A percentile compares a stretch with the other conserved stretches of the same genome.
phyloP scores from a whole-genome alignment of 352 stramenopile species.

The Nothophytophthora sp. region DNA sequence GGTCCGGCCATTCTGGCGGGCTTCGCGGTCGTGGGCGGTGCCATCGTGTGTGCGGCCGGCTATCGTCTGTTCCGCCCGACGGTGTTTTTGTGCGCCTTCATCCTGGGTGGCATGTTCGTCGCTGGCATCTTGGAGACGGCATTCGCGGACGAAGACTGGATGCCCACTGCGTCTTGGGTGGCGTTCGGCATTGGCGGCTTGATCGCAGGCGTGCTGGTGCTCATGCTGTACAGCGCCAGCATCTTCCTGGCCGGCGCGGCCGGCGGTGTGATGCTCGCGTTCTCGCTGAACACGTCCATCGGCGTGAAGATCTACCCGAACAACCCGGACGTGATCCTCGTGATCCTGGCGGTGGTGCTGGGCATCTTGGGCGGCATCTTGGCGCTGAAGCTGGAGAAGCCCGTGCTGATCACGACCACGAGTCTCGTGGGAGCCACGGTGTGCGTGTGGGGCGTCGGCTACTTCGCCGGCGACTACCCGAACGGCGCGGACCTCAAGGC shows the following conservation, averaged over 20 bases:
- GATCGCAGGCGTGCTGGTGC: slow-evolving; percentile 39
- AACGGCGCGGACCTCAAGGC: slow-evolving; percentile 56
- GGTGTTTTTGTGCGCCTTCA: slow-evolving; percentile 71
- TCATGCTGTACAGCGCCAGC: slow-evolving; percentile 50
- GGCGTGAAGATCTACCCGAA: slow-evolving; percentile 49
- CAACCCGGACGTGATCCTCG: slow-evolving; percentile 47
- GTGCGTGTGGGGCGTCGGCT: slow-evolving; percentile 59
- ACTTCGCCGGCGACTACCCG: slow-evolving; percentile 69
- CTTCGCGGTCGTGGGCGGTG: slow-evolving; percentile 48
- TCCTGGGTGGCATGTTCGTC: slow-evolving; percentile 63
- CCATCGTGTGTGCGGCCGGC: slow-evolving; percentile 46
- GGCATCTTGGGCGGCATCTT: slow-evolving; percentile 42
- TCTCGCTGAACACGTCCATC: slow-evolving; percentile 49
- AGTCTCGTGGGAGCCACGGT: slow-evolving; percentile 57
- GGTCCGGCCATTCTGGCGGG: slow-evolving; percentile 47
- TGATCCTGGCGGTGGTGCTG: slow-evolving; percentile 39
- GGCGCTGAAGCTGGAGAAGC: slow-evolving; percentile 58
- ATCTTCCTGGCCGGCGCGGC: slow-evolving; percentile 54
- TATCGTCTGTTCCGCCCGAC: slow-evolving; percentile 62
- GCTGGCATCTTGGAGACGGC: slow-evolving; percentile 52
- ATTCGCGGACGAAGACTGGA: slow-evolving; percentile 49
- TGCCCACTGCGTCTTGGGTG: slow-evolving; percentile 59
- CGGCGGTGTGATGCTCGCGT: slow-evolving; percentile 53
- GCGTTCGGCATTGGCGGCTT: slow-evolving; percentile 45
- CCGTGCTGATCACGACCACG: slow-evolving; percentile 55